These are phyloP conservation scores for Geotrichum bryndzae DNA, from an alignment of 1,139 yeast genomes.

Conservation along the genomic window DNA sequence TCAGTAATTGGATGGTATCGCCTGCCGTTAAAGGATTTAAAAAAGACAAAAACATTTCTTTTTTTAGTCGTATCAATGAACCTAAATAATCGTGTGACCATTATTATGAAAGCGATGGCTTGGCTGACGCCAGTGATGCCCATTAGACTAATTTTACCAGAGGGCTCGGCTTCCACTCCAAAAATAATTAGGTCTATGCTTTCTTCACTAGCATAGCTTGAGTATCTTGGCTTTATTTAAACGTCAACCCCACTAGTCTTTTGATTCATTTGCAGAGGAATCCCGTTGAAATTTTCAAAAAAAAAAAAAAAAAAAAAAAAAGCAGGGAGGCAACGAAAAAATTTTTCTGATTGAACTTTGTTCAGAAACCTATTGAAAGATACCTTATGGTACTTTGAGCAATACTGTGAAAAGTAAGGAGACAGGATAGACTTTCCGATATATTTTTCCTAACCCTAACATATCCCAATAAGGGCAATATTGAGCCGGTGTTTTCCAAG, in stretches of 20 bases:
- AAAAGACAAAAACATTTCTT: not conserved
- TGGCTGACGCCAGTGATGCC: not conserved
- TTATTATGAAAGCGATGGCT: not conserved
- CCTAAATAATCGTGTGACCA: not conserved
- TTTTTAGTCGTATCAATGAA: not conserved
- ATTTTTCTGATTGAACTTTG: no score
- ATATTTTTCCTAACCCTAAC: not conserved
- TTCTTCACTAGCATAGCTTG: not conserved
- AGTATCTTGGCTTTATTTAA: not conserved
- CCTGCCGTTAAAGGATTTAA: conserved; percentile 2
- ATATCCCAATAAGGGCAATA: not conserved
- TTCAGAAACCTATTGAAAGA: not conserved
- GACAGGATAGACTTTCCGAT: not conserved
- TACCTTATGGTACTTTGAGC: not conserved
- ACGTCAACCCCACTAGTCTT: not conserved
- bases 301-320: no score
- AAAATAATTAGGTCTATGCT: not conserved
- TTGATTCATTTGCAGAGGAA: no score
- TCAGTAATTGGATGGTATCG: not conserved
- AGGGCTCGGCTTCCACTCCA: no score
- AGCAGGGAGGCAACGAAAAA: no score
- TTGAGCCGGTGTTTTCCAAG: not conserved
- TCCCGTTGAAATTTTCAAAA: no score
- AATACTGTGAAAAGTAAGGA: not conserved
- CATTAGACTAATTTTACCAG: not conserved